A percentile compares a stretch with the other conserved stretches of the same genome.
Evolutionary conservation across 2,329 filamentous ascomycete species (phyloP).

Genomic region (Zelopaecilomyces penicillatus): DNA sequence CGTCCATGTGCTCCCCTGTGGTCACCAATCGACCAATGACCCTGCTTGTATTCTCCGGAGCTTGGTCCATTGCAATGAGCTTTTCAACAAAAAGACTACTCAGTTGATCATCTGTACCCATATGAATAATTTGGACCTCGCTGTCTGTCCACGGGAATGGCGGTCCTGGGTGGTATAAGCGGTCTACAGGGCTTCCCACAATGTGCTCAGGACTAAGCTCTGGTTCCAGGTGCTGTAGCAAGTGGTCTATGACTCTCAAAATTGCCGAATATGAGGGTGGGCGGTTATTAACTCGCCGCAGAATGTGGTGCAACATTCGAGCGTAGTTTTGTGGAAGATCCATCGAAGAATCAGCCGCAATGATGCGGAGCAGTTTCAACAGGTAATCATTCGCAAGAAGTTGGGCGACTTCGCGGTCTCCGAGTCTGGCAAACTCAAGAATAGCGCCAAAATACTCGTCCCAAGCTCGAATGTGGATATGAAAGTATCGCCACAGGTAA

Average conservation of each 20-base stretch:
- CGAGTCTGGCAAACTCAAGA: slow-evolving; percentile 55
- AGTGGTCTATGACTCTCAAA: slow-evolving; percentile 39
- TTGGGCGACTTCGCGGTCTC: slow-evolving; percentile 46
- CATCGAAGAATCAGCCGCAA: slow-evolving; percentile 49
- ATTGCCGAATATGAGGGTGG: slow-evolving; percentile 46
- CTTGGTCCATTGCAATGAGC: slow-evolving; percentile 55
- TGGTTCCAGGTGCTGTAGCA: slow-evolving; percentile 37
- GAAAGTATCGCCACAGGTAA: slow-evolving; percentile 54
- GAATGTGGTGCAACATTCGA: slow-evolving; percentile 43
- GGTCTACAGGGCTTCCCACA: slow-evolving; percentile 30
- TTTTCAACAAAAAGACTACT: slow-evolving; percentile 55
- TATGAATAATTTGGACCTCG: slow-evolving; percentile 40
- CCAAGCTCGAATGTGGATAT: slow-evolving; percentile 58
- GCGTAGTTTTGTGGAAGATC: slow-evolving; percentile 47
- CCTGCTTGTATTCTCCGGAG: slow-evolving; percentile 37
- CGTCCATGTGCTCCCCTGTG: slow-evolving; percentile 42
- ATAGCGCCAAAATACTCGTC: slow-evolving; percentile 69
- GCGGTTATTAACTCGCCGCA: slow-evolving; percentile 40
- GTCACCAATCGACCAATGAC: slow-evolving; percentile 52
- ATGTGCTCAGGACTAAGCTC: slow-evolving; percentile 26
- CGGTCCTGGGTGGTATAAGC: slow-evolving; percentile 26
- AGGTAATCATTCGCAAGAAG: slow-evolving; percentile 57
- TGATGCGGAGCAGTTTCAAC: slow-evolving; percentile 46
- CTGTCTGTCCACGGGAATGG: slow-evolving; percentile 35
- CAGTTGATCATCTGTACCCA: slow-evolving; percentile 22